Evolutionary conservation across 2,329 filamentous ascomycete species (phyloP).

Genomic region (Venturia oleaginea): DNA sequence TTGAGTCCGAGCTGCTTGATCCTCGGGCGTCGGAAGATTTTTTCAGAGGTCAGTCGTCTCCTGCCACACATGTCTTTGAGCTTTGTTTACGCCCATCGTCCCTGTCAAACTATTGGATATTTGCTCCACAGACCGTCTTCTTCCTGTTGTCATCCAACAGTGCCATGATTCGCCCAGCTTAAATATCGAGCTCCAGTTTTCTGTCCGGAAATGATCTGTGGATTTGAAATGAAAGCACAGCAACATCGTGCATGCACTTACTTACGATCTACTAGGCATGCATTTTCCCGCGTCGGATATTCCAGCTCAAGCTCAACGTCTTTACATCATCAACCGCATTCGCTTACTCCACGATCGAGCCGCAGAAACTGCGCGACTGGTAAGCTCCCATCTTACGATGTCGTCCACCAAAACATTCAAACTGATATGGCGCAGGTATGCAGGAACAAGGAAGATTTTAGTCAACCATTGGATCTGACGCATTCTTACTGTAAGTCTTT

Average conservation of each 20-base stretch:
- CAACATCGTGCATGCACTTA: not conserved
- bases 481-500: not conserved
- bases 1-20: not conserved
- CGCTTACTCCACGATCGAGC: conserved; percentile 2
- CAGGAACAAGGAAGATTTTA: conserved; percentile 3
- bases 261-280: not conserved
- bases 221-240: no score
- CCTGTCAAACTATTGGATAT: no score
- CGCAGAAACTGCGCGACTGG: not conserved
- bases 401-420: no score
- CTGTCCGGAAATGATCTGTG: no score
- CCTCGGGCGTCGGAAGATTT: not conserved
- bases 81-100: not conserved
- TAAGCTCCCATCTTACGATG: not conserved
- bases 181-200: no score
- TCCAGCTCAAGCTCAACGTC: not conserved
- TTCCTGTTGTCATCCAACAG: no score
- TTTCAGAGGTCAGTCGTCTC: not conserved
- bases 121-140: no score
- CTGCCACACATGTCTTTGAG: not conserved
- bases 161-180: no score
- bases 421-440: not conserved
- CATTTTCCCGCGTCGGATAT: conserved; percentile 4
- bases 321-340: not conserved
- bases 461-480: not conserved